Percentiles rank a stretch among this genome's conserved stretches.
Conservation (phyloP, 2,329 filamentous ascomycete genomes). For the Fusarium xyrophilum region DNA sequence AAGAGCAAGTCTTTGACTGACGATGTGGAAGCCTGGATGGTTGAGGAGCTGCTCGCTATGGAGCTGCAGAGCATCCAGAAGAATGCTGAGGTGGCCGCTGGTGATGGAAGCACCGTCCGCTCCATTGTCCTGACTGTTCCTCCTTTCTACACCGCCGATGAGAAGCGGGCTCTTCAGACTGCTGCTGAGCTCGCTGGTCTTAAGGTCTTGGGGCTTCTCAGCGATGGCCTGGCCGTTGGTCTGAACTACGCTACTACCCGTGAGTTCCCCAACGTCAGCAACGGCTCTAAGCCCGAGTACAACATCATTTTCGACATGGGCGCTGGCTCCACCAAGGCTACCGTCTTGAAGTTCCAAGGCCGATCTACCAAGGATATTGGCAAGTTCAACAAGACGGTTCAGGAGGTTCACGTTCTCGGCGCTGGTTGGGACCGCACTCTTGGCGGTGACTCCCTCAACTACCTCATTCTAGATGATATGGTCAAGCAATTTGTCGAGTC, state of each 20-base stretch:
- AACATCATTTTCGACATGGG: constrained; percentile 98
- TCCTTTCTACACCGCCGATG: constrained; percentile 86
- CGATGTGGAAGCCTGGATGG: constrained; percentile 72
- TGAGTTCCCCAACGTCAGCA: constrained; percentile 83
- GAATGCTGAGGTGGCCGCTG: constrained; percentile 86
- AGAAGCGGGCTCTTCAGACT: constrained; percentile 83
- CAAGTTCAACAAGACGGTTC: constrained; percentile 94
- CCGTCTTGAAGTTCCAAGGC: constrained; percentile 87
- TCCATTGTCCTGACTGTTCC: constrained; percentile 91
- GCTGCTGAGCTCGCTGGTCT: constrained; percentile 89
- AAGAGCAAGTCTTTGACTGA: constrained; percentile 72
- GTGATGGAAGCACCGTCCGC: constrained; percentile 73
- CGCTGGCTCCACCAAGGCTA: constrained; percentile 90
- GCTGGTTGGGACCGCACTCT: constrained; percentile 88
- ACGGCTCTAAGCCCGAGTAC: constrained; percentile 85
- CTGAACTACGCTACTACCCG: constrained; percentile 93
- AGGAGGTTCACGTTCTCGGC: constrained; percentile 90
- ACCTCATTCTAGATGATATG: constrained; percentile 89
- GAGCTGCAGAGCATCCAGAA: constrained; percentile 88
- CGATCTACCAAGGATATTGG: constrained; percentile 88
- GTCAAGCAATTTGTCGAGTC: constrained; percentile 77
- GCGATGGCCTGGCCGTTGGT: constrained; percentile 89
- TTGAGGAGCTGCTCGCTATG: constrained; percentile 97
- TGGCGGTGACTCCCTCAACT: constrained; percentile 88
- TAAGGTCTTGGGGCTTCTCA: constrained; percentile 83